A percentile compares a stretch with the other conserved stretches of the same genome.
These are phyloP conservation scores for Thraustochytrium striatum DNA, from an alignment of 352 stramenopile species.

Conservation along the genomic window DNA sequence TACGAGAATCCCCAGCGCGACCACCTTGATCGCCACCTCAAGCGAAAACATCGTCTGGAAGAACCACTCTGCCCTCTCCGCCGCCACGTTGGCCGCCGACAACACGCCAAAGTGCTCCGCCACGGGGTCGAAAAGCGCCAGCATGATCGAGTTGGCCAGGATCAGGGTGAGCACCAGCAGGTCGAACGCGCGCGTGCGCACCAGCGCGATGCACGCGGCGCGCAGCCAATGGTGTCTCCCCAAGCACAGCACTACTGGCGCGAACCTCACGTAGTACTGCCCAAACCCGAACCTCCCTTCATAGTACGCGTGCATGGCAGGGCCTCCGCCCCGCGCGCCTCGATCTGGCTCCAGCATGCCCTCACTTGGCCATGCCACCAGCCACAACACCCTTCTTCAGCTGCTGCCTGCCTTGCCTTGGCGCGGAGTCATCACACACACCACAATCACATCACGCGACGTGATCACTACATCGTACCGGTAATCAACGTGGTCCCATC, in stretches of 20 bases:
- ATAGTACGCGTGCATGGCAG: not conserved
- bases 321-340: too few species aligned
- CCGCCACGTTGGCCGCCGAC: not conserved
- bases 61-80: constrained; percentile 10
- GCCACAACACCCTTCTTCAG: too few species aligned
- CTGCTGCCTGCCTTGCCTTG: too few species aligned
- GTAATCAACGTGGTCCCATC: too few species aligned
- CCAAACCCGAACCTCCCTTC: constrained; percentile 3
- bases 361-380: too few species aligned
- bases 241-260: constrained; percentile 3
- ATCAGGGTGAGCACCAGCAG: not conserved
- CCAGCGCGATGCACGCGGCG: not conserved
- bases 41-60: constrained; percentile 11
- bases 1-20: not conserved
- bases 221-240: not conserved
- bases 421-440: too few species aligned
- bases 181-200: not conserved
- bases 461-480: too few species aligned
- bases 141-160: constrained; percentile 7
- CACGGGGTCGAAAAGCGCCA: constrained; percentile 31
- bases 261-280: not conserved
- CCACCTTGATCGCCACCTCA: constrained; percentile 1
- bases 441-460: too few species aligned
- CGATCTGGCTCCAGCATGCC: too few species aligned
- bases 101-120: not conserved